These are phyloP conservation scores for Cenchrus purpureus DNA, from an alignment of 176 grass and related monocot species.

Conservation along the genomic window DNA sequence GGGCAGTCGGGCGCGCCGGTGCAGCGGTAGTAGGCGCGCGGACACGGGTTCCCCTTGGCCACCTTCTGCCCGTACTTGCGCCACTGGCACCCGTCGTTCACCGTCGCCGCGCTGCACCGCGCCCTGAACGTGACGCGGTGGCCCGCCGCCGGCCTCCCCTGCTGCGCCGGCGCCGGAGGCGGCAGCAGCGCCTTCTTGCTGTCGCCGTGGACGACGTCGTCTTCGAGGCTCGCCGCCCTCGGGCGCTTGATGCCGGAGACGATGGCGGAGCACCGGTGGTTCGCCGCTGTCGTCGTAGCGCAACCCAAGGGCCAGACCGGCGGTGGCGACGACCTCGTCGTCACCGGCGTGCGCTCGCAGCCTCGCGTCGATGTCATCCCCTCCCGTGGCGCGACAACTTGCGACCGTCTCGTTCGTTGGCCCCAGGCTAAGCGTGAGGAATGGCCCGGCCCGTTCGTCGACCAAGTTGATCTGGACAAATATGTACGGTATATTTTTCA, in stretches of 20 bases:
- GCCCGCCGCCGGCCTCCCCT: slow-evolving; percentile 17
- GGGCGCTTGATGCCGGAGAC: slow-evolving; percentile 3
- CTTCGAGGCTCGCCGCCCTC: not conserved
- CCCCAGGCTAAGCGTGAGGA: slow-evolving; percentile 25
- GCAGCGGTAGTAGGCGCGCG: slow-evolving; percentile 84
- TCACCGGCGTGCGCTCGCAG: not conserved
- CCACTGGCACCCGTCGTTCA: slow-evolving; percentile 81
- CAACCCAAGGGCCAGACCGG: slow-evolving; percentile 15
- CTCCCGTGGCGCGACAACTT: not conserved
- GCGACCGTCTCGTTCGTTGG: not conserved
- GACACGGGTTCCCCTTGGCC: slow-evolving; percentile 81
- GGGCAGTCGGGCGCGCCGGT: slow-evolving; percentile 68
- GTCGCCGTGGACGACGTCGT: not conserved
- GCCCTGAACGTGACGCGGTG: slow-evolving; percentile 63
- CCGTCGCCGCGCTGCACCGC: slow-evolving; percentile 63
- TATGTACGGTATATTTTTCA: not conserved
- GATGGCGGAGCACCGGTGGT: too few relatives aligned
- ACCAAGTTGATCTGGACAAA: not conserved
- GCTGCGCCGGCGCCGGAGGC: not conserved
- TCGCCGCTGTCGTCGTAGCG: not conserved
- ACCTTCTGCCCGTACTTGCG: slow-evolving; percentile 91
- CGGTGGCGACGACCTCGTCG: not conserved
- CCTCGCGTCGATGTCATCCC: not conserved
- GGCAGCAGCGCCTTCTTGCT: not conserved
- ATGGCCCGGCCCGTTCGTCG: not conserved